These are phyloP conservation scores for Naumovozyma dairenensis DNA, from an alignment of 805 yeast genomes.

Conservation along the genomic window DNA sequence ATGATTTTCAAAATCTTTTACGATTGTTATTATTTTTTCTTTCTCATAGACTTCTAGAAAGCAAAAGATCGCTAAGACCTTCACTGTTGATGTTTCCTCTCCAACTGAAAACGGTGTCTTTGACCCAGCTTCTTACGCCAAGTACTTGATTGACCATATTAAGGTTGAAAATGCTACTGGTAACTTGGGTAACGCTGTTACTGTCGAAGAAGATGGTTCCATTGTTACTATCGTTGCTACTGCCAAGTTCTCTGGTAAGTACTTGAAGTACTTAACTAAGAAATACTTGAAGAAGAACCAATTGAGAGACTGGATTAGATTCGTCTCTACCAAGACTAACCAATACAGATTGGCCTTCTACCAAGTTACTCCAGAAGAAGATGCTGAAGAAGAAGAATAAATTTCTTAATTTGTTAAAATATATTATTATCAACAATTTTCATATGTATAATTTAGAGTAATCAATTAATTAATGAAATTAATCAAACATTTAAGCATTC, in stretches of 20 bases:
- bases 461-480: constrained; percentile 1
- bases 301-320: constrained; percentile 99
- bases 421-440: no score
- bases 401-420: constrained; percentile 17
- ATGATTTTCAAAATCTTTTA: constrained; percentile 16
- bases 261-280: constrained; percentile 98
- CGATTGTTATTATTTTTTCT: constrained; percentile 5
- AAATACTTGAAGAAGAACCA: constrained; percentile 99
- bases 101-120: constrained; percentile 96
- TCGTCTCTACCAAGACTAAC: constrained; percentile 91
- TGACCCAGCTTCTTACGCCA: constrained; percentile 95
- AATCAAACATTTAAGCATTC: neutral
- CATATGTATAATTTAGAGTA: no score
- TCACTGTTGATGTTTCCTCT: constrained; percentile 92
- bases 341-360: constrained; percentile 96
- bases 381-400: constrained; percentile 82
- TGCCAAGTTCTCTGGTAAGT: constrained; percentile 98
- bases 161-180: constrained; percentile 95
- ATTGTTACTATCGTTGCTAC: constrained; percentile 80
- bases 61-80: constrained; percentile 77
- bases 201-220: constrained; percentile 82
- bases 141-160: constrained; percentile 98
- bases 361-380: constrained; percentile 95
- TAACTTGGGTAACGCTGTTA: constrained; percentile 92
- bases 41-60: constrained; percentile 63